These are phyloP conservation scores for Beta corolliflora DNA, from an alignment of 179 eudicot genomes.

Conservation along the genomic window DNA sequence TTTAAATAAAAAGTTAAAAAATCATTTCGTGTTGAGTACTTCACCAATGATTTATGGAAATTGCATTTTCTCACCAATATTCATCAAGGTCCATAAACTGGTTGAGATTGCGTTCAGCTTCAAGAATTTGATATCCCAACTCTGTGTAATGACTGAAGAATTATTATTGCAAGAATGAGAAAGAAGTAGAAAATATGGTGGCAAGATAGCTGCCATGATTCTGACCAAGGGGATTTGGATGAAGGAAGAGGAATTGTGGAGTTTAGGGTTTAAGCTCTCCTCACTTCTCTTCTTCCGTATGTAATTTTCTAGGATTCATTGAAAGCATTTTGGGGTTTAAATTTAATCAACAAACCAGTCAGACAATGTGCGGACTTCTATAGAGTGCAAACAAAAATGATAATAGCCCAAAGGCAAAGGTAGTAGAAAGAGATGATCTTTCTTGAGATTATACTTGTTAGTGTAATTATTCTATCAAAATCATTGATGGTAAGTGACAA, in stretches of 20 bases:
- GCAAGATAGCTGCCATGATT: not conserved
- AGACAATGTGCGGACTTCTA: too few species aligned
- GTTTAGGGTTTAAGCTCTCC: not conserved
- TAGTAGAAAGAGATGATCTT: not conserved
- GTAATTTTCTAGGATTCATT: not conserved
- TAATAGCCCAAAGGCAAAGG: not conserved
- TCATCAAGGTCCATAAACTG: not conserved
- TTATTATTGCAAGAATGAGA: not conserved
- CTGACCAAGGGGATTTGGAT: not conserved
- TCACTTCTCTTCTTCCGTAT: not conserved
- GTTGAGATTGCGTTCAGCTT: not conserved
- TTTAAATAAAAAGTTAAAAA: too few species aligned
- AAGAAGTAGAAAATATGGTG: not conserved
- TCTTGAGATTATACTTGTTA: not conserved
- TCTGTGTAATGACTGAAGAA: not conserved
- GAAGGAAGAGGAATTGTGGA: rapidly evolving
- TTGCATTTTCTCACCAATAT: not conserved
- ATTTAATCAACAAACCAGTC: not conserved
- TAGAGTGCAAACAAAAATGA: not conserved
- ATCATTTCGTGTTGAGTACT: not conserved
- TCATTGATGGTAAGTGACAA: not conserved
- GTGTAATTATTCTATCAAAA: too few species aligned
- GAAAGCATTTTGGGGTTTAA: not conserved
- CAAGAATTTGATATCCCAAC: not conserved
- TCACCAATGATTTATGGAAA: not conserved